Evolutionary conservation across 1,284 basidiomycete species (phyloP), one percentile per base, ranked within the genome.

Genomic region (Malassezia yamatoensis): DNA sequence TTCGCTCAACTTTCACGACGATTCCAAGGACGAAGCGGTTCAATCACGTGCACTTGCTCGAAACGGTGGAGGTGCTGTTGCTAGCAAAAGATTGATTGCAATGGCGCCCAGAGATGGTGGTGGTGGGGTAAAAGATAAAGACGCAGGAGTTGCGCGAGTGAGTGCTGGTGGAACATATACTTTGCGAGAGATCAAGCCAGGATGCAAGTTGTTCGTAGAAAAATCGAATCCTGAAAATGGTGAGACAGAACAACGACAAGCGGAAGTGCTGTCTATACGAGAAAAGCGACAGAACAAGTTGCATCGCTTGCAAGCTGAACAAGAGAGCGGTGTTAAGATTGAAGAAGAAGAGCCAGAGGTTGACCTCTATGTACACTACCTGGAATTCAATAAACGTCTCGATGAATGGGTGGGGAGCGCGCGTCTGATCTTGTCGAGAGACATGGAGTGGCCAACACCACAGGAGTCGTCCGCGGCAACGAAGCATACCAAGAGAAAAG

Each of bases 371-470:
- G 62, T 67, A 12, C 66, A 67, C 51, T 66, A 65, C 48, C 60
- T 59, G 54, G 68, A 67, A 45, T 66, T 67, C 55, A 66, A 69
- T 57, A 63, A 66, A 78, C 90, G 94, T 68, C 81, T 98, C 49
- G 94, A 99, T 76, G 94, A 96, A 63, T 99, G 94, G 94, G 86
- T 99, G n/a, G 79, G 85, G 24, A 88, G 87, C 15, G 85, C 86
- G 3, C 83, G 90, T 34, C 81, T 99, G 56, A 81, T 96, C 45
- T 80, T 91, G 32, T 81, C 80, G 57, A 81, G 86, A 62, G 90
- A 96, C 70, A 82, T 99, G 64, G 89, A 96, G 75, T 96, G 89
- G 90, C 94, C 94, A 1, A 61, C 72, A 38, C 67, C 74, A 29
- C 88, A 87, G 68, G 60, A 54, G 54, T 59, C 43, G 69, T 74